phyloP scores from a whole-genome alignment of 768 basidiomycete genomes.

The Boletus speciosus region DNA sequence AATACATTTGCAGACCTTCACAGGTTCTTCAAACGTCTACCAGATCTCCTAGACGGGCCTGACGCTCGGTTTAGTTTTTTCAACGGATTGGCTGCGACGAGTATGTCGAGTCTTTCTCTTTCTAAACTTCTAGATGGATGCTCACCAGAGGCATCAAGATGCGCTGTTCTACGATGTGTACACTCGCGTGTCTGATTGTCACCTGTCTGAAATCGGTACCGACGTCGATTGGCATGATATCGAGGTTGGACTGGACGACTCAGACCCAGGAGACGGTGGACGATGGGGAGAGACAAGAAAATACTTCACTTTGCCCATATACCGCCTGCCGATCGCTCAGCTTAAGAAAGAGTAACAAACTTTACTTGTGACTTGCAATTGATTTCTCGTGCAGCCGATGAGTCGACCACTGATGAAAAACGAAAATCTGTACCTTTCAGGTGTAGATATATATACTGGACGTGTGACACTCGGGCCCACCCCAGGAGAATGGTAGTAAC shows the following conservation, averaged over 20 bases:
- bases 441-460: too few relatives aligned
- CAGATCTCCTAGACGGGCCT: conserved; percentile 70
- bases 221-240: conserved; percentile 80
- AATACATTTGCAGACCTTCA: conserved; percentile 49
- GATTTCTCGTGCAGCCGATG: background rate
- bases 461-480: too few relatives aligned
- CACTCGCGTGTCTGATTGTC: conserved; percentile 77
- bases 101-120: conserved; percentile 40
- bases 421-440: background rate
- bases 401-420: background rate
- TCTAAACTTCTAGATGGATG: background rate
- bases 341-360: conserved; percentile 21
- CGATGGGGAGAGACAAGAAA: conserved; percentile 75
- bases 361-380: background rate
- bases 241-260: conserved; percentile 51
- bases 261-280: conserved; percentile 39
- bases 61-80: conserved; percentile 90
- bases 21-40: conserved; percentile 77
- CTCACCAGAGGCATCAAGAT: conserved; percentile 45
- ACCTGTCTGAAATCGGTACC: conserved; percentile 80
- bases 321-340: conserved; percentile 58
- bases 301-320: conserved; percentile 76
- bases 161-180: conserved; percentile 89
- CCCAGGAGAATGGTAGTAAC: background rate
- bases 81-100: conserved; percentile 94